Evolutionary conservation across 495 filamentous ascomycete species (phyloP).

Genomic region (Talaromyces trachyspermus): DNA sequence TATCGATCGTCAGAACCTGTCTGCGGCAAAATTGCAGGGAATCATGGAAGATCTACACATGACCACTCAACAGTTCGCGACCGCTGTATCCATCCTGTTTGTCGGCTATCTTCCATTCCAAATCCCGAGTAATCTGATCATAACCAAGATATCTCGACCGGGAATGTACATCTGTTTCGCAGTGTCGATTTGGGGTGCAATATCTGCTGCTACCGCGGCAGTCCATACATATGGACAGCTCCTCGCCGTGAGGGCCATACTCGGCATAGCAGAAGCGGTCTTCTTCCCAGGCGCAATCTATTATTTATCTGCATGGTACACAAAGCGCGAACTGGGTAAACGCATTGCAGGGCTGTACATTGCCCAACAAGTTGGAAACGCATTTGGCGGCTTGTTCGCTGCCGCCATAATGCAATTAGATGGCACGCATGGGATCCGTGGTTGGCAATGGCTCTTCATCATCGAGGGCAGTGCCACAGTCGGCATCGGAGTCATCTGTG

Average conservation of each 20-base stretch:
- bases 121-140: conserved; percentile 36
- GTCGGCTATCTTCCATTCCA: conserved; percentile 55
- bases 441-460: conserved; percentile 76
- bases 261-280: conserved; percentile 56
- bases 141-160: conserved; percentile 45
- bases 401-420: conserved; percentile 23
- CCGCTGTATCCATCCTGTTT: conserved; percentile 40
- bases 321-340: conserved; percentile 38
- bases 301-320: conserved; percentile 43
- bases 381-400: conserved; percentile 42
- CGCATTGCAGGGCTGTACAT: conserved; percentile 39
- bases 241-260: conserved; percentile 60
- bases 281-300: conserved; percentile 53
- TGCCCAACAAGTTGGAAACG: conserved; percentile 32
- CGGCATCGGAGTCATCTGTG: conserved; percentile 41
- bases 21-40: conserved; percentile 4
- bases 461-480: conserved; percentile 62
- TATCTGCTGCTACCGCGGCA: conserved; percentile 55
- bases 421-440: conserved; percentile 48
- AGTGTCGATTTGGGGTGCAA: conserved; percentile 68
- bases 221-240: conserved; percentile 53
- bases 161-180: conserved; percentile 56
- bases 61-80: conserved; percentile 22
- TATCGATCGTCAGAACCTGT: conserved; percentile 27
- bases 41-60: conserved; percentile 13